A percentile compares a stretch with the other conserved stretches of the same genome.
Evolutionary conservation across 345 rosid genomes (phyloP).

Genomic region (Camelina hispida): DNA sequence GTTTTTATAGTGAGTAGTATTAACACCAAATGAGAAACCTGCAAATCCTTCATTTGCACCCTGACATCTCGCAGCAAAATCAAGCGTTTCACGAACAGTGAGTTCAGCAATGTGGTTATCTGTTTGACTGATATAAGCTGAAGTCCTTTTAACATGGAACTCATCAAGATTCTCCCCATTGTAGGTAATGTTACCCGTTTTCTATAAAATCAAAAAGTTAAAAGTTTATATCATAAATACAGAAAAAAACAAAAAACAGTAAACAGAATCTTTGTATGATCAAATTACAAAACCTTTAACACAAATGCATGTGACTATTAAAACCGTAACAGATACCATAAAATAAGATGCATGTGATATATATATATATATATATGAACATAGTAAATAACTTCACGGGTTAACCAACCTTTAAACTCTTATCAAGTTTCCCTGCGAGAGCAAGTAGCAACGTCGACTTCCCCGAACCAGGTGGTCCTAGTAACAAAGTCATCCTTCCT

Average conservation of each 20-base stretch:
- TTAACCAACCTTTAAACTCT: slow-evolving; percentile 60
- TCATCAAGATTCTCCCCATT: slow-evolving; percentile 70
- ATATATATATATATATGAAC: neutral
- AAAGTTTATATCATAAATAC: slow-evolving; percentile 12
- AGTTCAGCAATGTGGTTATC: slow-evolving; percentile 89
- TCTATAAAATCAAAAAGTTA: slow-evolving; percentile 43
- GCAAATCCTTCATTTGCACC: slow-evolving; percentile 86
- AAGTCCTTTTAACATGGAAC: slow-evolving; percentile 77
- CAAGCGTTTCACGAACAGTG: slow-evolving; percentile 93
- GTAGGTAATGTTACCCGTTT: slow-evolving; percentile 73
- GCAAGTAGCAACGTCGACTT: slow-evolving; percentile 83
- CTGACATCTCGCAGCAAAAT: slow-evolving; percentile 93
- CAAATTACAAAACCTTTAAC: neutral
- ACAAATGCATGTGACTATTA: slow-evolving; percentile 34
- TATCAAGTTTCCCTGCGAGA: slow-evolving; percentile 80
- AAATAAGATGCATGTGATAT: slow-evolving; percentile 36
- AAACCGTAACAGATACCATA: slow-evolving; percentile 14
- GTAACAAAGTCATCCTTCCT: slow-evolving; percentile 91
- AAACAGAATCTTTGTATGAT: neutral
- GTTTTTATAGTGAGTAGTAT: neutral
- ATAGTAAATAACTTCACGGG: slow-evolving; percentile 36
- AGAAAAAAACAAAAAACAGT: neutral
- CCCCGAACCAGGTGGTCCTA: slow-evolving; percentile 97
- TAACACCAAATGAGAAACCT: slow-evolving; percentile 45
- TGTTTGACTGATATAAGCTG: slow-evolving; percentile 92